Conservation (phyloP, 83 land plant genomes). For the Picea mariana region DNA sequence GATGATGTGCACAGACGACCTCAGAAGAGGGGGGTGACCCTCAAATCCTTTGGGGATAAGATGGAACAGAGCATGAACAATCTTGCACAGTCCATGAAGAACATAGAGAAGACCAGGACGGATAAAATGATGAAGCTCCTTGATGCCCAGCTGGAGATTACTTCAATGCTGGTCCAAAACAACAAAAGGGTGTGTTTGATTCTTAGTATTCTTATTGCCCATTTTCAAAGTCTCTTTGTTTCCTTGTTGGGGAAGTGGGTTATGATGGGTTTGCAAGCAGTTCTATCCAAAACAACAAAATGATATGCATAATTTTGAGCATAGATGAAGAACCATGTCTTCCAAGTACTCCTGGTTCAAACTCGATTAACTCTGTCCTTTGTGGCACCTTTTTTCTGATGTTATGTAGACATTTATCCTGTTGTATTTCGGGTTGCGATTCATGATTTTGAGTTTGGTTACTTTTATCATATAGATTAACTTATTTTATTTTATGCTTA, state of each 20-base stretch:
- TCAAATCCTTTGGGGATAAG: background rate
- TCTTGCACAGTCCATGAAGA: slow-evolving; percentile 11
- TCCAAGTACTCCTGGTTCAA: too few relatives aligned
- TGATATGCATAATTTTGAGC: too few relatives aligned
- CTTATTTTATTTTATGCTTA: too few relatives aligned
- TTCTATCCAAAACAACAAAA: too few relatives aligned
- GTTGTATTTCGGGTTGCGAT: too few relatives aligned
- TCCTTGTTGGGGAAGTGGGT: background rate
- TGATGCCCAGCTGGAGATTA: slow-evolving; percentile 14
- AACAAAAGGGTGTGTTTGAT: background rate
- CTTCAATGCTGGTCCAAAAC: background rate
- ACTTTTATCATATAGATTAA: too few relatives aligned
- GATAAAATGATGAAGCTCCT: slow-evolving; percentile 12
- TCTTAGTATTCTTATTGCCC: background rate
- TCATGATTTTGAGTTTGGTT: too few relatives aligned
- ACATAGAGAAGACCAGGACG: slow-evolving; percentile 5
- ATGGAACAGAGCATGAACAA: slow-evolving; percentile 5
- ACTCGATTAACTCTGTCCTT: too few relatives aligned
- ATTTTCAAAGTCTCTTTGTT: too few relatives aligned
- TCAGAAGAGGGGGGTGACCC: background rate
- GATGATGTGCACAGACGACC: background rate
- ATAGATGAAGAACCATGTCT: too few relatives aligned
- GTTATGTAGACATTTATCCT: too few relatives aligned
- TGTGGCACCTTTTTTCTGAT: too few relatives aligned
- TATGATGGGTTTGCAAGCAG: background rate